A percentile compares a stretch with the other conserved stretches of the same genome.
Evolutionary conservation across 2,329 filamentous ascomycete genomes (phyloP).

Genomic region (Fusarium longipes): DNA sequence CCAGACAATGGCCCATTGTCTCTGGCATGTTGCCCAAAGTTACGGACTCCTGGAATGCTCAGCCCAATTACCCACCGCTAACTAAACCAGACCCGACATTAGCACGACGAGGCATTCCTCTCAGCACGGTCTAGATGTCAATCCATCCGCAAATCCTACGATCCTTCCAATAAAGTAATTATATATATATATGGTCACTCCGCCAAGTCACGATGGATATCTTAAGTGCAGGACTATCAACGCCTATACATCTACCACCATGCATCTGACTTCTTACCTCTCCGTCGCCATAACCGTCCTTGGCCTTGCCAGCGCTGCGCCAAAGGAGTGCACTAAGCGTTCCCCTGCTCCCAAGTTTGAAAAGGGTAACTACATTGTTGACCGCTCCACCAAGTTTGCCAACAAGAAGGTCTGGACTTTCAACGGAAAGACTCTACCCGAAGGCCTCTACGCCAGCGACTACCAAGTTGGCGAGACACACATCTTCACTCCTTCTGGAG

Average conservation of each 20-base stretch:
- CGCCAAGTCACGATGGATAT: not conserved
- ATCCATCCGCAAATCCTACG: slow-evolving; percentile 8
- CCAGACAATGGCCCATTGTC: not conserved
- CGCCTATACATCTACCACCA: not conserved
- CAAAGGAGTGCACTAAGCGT: slow-evolving; percentile 17
- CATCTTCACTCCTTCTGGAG: slow-evolving; percentile 29
- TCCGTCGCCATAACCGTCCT: slow-evolving; percentile 24
- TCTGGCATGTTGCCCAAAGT: slow-evolving; percentile 15
- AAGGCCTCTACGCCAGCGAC: slow-evolving; percentile 40
- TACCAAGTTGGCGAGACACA: slow-evolving; percentile 31
- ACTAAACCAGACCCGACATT: slow-evolving; percentile 15
- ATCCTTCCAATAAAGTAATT: not conserved
- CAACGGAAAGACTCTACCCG: slow-evolving; percentile 35
- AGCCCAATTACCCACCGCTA: slow-evolving; percentile 9
- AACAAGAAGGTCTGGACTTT: slow-evolving; percentile 44
- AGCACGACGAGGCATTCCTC: slow-evolving; percentile 20
- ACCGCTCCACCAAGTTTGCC: slow-evolving; percentile 31
- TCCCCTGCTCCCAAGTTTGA: slow-evolving; percentile 32
- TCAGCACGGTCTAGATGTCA: slow-evolving; percentile 16
- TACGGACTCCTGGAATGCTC: slow-evolving; percentile 22
- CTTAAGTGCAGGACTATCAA: not conserved
- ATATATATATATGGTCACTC: slow-evolving; percentile 4
- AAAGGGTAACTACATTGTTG: slow-evolving; percentile 43
- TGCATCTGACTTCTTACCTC: slow-evolving; percentile 37
- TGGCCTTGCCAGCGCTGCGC: slow-evolving; percentile 25